A percentile compares a stretch with the other conserved stretches of the same genome.
These are phyloP conservation scores for Calocybe gangraenosa DNA, from an alignment of 768 basidiomycete genomes.

Conservation along the genomic window DNA sequence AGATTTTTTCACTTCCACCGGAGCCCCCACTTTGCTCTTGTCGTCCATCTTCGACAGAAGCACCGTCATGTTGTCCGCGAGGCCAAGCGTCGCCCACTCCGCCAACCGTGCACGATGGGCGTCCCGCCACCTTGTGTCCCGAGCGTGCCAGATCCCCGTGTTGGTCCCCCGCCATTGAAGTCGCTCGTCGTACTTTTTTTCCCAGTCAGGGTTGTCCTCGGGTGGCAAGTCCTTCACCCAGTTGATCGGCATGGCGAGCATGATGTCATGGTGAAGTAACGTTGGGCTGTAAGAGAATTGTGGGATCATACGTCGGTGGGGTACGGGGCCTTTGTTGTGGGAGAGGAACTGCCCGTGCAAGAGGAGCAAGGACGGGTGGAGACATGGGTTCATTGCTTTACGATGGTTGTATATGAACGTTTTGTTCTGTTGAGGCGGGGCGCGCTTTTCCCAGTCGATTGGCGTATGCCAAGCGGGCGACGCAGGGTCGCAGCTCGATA, in stretches of 20 bases:
- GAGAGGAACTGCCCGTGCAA: conserved; percentile 51
- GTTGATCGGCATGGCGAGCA: conserved; percentile 37
- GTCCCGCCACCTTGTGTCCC: conserved; percentile 36
- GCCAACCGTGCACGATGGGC: conserved; percentile 43
- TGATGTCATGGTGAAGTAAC: conserved; percentile 50
- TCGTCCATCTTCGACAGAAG: conserved; percentile 26
- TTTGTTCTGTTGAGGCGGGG: conserved; percentile 19
- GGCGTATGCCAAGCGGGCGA: conserved; percentile 26
- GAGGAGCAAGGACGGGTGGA: conserved; percentile 33
- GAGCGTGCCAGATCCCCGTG: conserved; percentile 54
- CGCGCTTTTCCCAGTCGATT: conserved; percentile 22
- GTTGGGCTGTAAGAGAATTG: conserved; percentile 49
- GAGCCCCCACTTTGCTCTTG: conserved; percentile 28
- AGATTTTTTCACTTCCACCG: conserved; percentile 23
- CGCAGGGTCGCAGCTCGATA: conserved; percentile 33
- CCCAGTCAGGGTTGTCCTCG: conserved; percentile 53
- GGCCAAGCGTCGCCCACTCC: conserved; percentile 21
- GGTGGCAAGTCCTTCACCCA: conserved; percentile 32
- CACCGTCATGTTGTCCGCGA: conserved; percentile 28
- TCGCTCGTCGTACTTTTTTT: conserved; percentile 49
- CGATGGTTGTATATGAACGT: conserved; percentile 45
- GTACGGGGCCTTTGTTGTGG: conserved; percentile 38
- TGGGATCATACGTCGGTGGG: conserved; percentile 38
- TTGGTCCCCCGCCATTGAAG: conserved; percentile 72
- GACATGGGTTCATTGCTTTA: conserved; percentile 43